These are phyloP conservation scores for Sporothrix dimorphospora DNA, from an alignment of 2,329 filamentous ascomycete genomes.

Conservation along the genomic window DNA sequence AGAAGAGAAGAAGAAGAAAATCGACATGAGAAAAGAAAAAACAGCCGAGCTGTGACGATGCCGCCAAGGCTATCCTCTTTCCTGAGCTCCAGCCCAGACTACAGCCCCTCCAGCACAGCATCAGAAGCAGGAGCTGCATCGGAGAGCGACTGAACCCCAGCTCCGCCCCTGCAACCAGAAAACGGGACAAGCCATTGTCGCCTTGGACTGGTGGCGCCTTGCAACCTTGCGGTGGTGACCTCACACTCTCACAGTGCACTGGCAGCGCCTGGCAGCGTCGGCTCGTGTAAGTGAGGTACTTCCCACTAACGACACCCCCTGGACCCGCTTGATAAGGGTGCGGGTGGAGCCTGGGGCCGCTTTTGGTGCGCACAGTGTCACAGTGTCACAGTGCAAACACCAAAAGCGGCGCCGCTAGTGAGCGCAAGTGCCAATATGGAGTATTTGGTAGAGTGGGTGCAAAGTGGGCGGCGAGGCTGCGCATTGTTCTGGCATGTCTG, in stretches of 20 bases:
- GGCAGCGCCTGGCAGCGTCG: no score
- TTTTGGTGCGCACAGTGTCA: background rate
- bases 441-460: background rate
- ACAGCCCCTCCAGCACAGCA: no score
- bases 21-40: background rate
- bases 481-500: conserved; percentile 10
- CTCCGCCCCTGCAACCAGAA: background rate
- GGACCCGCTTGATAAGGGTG: background rate
- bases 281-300: conserved; percentile 15
- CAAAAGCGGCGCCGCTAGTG: background rate
- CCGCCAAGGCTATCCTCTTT: background rate
- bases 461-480: conserved; percentile 22
- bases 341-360: conserved; percentile 7
- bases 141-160: background rate
- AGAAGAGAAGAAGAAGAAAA: background rate
- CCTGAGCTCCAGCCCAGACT: background rate
- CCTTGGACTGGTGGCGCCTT: background rate
- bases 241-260: background rate
- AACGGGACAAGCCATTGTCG: background rate
- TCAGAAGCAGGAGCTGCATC: background rate
- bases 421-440: background rate
- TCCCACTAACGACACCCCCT: conserved; percentile 15
- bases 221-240: background rate
- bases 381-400: background rate
- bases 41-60: background rate